Evolutionary conservation across 495 filamentous ascomycete genomes (phyloP).

Genomic region (Evernia prunastri): DNA sequence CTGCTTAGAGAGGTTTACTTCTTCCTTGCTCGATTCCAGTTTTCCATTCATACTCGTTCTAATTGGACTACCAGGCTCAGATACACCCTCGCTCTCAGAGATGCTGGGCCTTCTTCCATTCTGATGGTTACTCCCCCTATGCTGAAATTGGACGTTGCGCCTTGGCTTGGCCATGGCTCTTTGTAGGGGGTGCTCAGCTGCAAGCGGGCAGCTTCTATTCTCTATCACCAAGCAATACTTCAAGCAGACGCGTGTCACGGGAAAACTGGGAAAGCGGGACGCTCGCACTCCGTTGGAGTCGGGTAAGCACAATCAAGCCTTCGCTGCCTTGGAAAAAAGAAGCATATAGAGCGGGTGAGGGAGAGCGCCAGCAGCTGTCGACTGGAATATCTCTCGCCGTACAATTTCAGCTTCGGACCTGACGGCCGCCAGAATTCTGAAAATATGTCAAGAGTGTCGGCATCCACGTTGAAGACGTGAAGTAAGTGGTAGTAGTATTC

Average conservation of each 20-base stretch:
- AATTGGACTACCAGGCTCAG: constrained; percentile 52
- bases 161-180: constrained; percentile 62
- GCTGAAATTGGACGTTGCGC: constrained; percentile 78
- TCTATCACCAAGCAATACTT: neutral
- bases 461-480: neutral
- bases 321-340: neutral
- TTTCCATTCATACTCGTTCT: constrained; percentile 42
- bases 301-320: constrained; percentile 1
- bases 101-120: constrained; percentile 61
- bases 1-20: constrained; percentile 31
- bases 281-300: neutral
- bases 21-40: constrained; percentile 43
- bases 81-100: constrained; percentile 74
- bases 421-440: no score
- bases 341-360: neutral
- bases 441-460: neutral
- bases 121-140: constrained; percentile 50
- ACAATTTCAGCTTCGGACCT: neutral
- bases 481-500: neutral
- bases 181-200: constrained; percentile 1
- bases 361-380: neutral
- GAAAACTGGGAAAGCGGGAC: neutral
- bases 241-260: neutral
- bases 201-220: neutral
- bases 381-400: neutral